These are phyloP conservation scores for Hericium erinaceus DNA, from an alignment of 768 basidiomycete species.

Conservation along the genomic window DNA sequence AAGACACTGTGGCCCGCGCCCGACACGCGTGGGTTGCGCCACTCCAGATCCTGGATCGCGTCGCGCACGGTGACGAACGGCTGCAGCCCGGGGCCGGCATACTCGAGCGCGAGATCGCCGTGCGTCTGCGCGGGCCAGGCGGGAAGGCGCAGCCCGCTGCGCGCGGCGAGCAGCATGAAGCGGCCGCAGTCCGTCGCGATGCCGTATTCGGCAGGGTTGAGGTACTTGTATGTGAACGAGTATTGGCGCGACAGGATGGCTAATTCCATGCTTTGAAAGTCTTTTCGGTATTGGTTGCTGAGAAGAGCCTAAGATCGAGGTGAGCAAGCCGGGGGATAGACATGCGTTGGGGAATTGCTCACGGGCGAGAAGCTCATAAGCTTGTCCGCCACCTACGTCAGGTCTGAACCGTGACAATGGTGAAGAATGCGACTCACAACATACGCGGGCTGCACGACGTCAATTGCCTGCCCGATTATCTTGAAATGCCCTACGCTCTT, in stretches of 20 bases:
- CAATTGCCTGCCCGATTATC: background rate
- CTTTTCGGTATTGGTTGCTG: background rate
- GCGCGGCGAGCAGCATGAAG: background rate
- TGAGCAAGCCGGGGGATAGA: background rate
- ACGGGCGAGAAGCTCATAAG: too few relatives aligned
- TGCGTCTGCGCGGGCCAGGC: background rate
- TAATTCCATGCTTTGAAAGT: background rate
- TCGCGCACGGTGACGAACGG: background rate
- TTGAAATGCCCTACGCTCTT: background rate
- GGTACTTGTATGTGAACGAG: background rate
- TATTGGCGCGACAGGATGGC: background rate
- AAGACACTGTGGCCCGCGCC: background rate
- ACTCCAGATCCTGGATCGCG: background rate
- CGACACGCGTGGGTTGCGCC: background rate
- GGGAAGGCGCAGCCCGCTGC: background rate
- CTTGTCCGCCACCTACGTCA: too few relatives aligned
- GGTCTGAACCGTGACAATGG: background rate
- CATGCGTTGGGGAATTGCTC: too few relatives aligned
- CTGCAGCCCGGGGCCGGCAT: background rate
- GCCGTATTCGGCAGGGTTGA: background rate
- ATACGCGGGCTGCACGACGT: background rate
- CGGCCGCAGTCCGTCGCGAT: background rate
- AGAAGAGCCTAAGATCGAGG: background rate
- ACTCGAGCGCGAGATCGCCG: background rate
- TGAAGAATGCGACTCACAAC: background rate